Evolutionary conservation across 805 yeast genomes (phyloP), one percentile per base, ranked within the genome.

Genomic region (Yarrowia yakushimensis): DNA sequence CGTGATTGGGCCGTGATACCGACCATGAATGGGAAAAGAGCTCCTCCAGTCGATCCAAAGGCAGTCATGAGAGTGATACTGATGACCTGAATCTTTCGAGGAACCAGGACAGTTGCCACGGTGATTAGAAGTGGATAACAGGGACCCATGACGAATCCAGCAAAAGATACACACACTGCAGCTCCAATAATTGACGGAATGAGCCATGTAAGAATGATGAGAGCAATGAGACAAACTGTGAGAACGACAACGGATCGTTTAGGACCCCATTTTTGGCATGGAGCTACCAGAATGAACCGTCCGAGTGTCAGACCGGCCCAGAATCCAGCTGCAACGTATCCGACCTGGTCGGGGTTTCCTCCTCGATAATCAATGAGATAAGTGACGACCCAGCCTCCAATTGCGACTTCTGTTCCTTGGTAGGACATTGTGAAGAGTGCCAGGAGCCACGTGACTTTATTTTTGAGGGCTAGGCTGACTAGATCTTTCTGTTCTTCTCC

Each of bases 41-140:
- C 93, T n/a, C 87, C 88, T 1, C 96, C 96, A 15, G 86, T 83
- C 3, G 94, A 92, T 7, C 96, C 96, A 64, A 88, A 70, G 0
- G 94, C 91, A 63, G 91, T 85, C 20, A 87, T 82, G 61, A 87
- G 77, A 0, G 96, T 92, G 9, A 90, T 79, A 1, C 90, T 92
- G 17, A 83, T 73, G 10, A 87, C 81, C 60, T 87, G 87, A 60
- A 81, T 74, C 41, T 77, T 78, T 27, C 75, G 72, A 0, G 96
- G 96, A 43, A 90, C 71, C 1, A 84, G 75, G 62, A 84, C 82
- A 48, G 87, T 72, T 1, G 90, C 79, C 10, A 86, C 81, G 13
- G 87, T 82, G 57, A 87, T 83, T 0, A 88, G 82, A 7, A 92
- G 85, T 0, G 96, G 91, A 72, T 85, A 87, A 34, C 83, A 74